phyloP scores from a whole-genome alignment of 306 rosid species.

The Quercus alba region DNA sequence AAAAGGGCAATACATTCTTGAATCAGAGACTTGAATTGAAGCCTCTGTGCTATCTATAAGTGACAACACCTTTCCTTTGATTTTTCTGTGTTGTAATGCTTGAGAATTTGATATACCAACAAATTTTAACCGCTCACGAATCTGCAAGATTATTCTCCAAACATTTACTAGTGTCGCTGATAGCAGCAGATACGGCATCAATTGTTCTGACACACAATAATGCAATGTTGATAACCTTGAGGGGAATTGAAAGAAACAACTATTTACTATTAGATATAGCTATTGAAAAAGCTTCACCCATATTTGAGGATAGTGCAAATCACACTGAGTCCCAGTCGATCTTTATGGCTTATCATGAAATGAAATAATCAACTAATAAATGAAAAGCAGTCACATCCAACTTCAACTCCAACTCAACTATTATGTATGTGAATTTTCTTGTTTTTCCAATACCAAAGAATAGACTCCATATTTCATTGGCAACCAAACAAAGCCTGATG shows the following conservation, averaged over 20 bases:
- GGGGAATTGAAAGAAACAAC: neutral
- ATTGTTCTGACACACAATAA: constrained; percentile 35
- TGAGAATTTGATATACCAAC: constrained; percentile 24
- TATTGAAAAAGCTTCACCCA: neutral
- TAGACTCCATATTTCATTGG: neutral
- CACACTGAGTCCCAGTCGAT: neutral
- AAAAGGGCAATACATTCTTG: constrained; percentile 28
- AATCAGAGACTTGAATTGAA: constrained; percentile 15
- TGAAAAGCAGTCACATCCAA: neutral
- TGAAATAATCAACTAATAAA: neutral
- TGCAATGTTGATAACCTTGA: constrained; percentile 32
- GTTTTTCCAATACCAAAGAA: neutral
- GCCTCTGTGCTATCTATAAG: constrained; percentile 19
- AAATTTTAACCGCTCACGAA: constrained; percentile 31
- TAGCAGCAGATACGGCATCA: constrained; percentile 29
- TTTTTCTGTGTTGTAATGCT: constrained; percentile 8
- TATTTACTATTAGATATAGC: neutral
- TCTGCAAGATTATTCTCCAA: constrained; percentile 35
- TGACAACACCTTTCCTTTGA: constrained; percentile 27
- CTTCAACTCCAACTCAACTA: neutral
- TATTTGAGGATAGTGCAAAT: neutral
- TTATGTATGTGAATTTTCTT: neutral
- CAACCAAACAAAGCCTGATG: neutral
- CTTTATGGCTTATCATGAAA: neutral
- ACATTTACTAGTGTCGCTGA: constrained; percentile 27